Conservation (phyloP, 768 basidiomycete genomes). For the Mycena amicta region DNA sequence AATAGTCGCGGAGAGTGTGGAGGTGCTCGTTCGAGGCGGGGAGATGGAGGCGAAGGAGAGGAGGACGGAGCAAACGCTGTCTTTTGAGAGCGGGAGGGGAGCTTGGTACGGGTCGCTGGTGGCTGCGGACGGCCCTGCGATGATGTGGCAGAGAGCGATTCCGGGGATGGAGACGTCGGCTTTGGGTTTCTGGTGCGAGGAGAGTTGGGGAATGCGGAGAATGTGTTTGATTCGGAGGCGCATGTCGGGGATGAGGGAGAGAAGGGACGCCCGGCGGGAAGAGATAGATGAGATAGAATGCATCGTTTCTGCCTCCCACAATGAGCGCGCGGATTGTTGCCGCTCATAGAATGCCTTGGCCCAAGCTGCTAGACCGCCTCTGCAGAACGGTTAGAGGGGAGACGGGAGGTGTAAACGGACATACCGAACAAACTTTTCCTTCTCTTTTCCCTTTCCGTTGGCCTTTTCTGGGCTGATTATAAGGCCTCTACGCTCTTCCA, state of each 20-base stretch:
- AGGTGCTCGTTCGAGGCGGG: slow-evolving; percentile 24
- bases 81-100: slow-evolving; percentile 25
- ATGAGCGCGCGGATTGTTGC: slow-evolving; percentile 44
- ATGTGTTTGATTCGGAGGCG: slow-evolving; percentile 47
- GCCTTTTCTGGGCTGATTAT: slow-evolving; percentile 62
- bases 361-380: slow-evolving; percentile 60
- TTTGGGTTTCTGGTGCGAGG: slow-evolving; percentile 27
- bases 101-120: slow-evolving; percentile 13
- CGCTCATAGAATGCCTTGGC: slow-evolving; percentile 46
- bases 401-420: slow-evolving; percentile 17
- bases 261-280: slow-evolving; percentile 20
- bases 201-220: slow-evolving; percentile 34
- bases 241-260: slow-evolving; percentile 40
- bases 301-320: slow-evolving; percentile 58
- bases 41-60: slow-evolving; percentile 37
- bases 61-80: slow-evolving; percentile 33
- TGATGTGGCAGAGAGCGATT: slow-evolving; percentile 46
- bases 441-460: slow-evolving; percentile 31
- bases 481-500: slow-evolving; percentile 51
- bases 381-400: slow-evolving; percentile 25
- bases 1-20: slow-evolving; percentile 26
- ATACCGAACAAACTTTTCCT: slow-evolving; percentile 53
- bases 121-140: slow-evolving; percentile 21
- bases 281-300: slow-evolving; percentile 29
- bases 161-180: slow-evolving; percentile 34